Evolutionary conservation across 2,329 filamentous ascomycete species (phyloP).

Genomic region (Neoarthrinium moseri): DNA sequence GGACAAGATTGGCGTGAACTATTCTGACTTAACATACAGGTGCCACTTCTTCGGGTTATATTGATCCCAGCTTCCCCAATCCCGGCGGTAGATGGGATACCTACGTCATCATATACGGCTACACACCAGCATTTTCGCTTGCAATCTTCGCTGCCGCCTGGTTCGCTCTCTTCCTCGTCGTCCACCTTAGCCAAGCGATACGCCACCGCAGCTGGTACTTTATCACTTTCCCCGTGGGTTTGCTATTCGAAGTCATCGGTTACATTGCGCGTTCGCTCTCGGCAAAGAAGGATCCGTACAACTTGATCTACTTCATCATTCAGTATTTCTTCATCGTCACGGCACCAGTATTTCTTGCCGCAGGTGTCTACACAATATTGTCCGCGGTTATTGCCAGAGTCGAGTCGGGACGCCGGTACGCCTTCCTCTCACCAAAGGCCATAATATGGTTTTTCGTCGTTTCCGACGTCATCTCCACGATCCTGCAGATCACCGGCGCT

Average conservation of each 20-base stretch:
- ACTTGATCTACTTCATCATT: conserved; percentile 53
- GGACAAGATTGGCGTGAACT: neutral
- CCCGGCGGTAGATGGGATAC: conserved; percentile 44
- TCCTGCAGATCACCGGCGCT: conserved; percentile 53
- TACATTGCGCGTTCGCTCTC: conserved; percentile 49
- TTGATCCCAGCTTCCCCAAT: conserved; percentile 52
- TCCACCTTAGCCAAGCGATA: conserved; percentile 35
- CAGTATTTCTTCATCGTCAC: conserved; percentile 63
- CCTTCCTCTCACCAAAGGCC: conserved; percentile 41
- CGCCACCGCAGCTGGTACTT: conserved; percentile 45
- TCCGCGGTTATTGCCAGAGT: conserved; percentile 44
- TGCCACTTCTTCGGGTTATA: conserved; percentile 30
- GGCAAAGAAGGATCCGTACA: conserved; percentile 49
- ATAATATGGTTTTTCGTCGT: conserved; percentile 55
- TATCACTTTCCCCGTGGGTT: conserved; percentile 40
- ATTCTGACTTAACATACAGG: neutral
- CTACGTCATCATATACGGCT: conserved; percentile 49
- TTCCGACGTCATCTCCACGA: conserved; percentile 51
- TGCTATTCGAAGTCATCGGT: conserved; percentile 47
- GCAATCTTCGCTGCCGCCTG: conserved; percentile 40
- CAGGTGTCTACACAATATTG: conserved; percentile 54
- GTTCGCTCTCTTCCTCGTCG: conserved; percentile 38
- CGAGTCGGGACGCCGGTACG: conserved; percentile 29
- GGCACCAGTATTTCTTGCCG: conserved; percentile 56
- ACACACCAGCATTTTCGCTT: conserved; percentile 45